phyloP scores from a whole-genome alignment of 495 filamentous ascomycete species.

The Tuber borchii region DNA sequence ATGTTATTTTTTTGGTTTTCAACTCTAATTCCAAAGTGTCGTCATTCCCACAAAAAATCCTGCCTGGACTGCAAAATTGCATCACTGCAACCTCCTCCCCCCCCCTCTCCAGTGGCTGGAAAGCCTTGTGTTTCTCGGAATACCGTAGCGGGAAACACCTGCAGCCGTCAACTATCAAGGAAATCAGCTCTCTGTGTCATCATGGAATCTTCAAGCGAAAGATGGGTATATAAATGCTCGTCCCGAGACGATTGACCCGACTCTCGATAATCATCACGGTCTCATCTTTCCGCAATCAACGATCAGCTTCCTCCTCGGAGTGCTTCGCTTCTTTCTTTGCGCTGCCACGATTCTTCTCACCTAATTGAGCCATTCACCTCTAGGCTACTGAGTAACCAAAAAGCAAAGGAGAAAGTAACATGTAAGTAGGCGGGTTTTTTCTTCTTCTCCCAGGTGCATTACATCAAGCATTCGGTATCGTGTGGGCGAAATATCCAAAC shows the following conservation, averaged over 20 bases:
- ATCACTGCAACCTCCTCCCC: not conserved
- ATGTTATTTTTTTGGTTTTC: not conserved
- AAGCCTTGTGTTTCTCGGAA: not conserved
- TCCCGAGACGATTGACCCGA: not conserved
- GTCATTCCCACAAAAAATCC: not conserved
- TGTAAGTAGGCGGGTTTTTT: not conserved
- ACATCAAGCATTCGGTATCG: not conserved
- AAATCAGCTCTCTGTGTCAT: not conserved
- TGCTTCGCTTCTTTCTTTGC: not conserved
- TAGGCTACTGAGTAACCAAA: not conserved
- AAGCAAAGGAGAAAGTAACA: not conserved
- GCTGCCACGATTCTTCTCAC: not conserved
- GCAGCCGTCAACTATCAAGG: not conserved
- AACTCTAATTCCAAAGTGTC: not conserved
- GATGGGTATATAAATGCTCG: slow-evolving; percentile 1
- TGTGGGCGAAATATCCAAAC: not conserved
- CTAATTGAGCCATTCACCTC: not conserved
- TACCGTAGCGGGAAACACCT: not conserved
- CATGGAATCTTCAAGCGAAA: not conserved
- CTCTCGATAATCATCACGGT: not conserved
- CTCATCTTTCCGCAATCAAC: not conserved
- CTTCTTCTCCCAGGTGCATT: not conserved
- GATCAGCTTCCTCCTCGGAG: not conserved
- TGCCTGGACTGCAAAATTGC: not conserved
- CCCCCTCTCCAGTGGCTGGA: not conserved